These are phyloP conservation scores for Lentinula lateritia DNA, from an alignment of 768 basidiomycete species.

Conservation along the genomic window DNA sequence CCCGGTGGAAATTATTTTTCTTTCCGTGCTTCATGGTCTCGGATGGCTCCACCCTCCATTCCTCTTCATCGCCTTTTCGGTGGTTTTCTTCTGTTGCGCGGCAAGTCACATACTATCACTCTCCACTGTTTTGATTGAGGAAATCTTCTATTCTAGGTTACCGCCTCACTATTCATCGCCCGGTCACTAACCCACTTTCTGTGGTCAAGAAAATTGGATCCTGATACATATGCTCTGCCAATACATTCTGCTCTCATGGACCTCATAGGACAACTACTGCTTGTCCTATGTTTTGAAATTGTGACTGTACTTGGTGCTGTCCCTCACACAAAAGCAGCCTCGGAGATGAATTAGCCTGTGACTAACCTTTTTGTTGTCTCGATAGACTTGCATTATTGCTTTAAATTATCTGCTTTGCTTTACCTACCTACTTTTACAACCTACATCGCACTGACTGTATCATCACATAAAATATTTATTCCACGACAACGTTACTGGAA, in stretches of 20 bases:
- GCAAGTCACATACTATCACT: constrained; percentile 30
- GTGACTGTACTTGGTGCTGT: constrained; percentile 39
- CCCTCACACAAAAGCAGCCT: not conserved
- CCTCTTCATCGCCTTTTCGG: constrained; percentile 60
- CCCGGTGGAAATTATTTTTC: constrained; percentile 77
- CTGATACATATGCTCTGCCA: constrained; percentile 92
- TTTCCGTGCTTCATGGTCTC: constrained; percentile 54
- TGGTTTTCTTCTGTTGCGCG: constrained; percentile 69
- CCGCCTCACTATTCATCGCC: constrained; percentile 64
- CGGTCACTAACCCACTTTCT: constrained; percentile 64
- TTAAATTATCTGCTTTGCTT: not conserved
- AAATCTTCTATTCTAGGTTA: constrained; percentile 43
- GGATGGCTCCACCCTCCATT: constrained; percentile 77
- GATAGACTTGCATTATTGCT: not conserved
- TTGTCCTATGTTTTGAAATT: constrained; percentile 72
- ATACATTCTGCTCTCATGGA: constrained; percentile 88
- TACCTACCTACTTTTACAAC: not conserved
- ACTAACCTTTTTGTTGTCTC: not conserved
- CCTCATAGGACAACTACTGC: constrained; percentile 72
- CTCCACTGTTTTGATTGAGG: not conserved
- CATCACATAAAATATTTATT: not conserved
- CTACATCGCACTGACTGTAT: not conserved
- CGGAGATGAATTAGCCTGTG: not conserved
- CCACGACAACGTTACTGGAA: not conserved
- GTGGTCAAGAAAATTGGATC: constrained; percentile 76